phyloP scores from a whole-genome alignment of 148 eudicot species.

The Vaccinium darrowii region DNA sequence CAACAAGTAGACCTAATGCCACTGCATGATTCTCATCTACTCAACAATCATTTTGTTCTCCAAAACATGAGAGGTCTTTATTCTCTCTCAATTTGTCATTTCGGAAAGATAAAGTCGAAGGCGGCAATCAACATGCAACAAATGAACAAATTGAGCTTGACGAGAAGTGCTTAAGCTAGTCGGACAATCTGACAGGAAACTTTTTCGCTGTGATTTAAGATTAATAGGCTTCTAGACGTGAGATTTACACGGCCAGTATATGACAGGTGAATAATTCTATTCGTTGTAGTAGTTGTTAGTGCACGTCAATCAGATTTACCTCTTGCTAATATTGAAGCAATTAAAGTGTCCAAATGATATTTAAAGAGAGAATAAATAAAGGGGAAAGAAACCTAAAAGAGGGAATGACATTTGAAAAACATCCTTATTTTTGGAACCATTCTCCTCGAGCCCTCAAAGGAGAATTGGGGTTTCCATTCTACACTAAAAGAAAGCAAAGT shows the following conservation, averaged over 20 bases:
- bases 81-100: background rate
- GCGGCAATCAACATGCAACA: background rate
- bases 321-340: background rate
- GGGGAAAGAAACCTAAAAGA: background rate
- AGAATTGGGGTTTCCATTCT: background rate
- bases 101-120: background rate
- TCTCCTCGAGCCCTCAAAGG: conserved; percentile 10
- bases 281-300: background rate
- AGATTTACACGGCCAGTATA: background rate
- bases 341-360: no score
- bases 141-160: background rate
- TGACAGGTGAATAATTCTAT: background rate
- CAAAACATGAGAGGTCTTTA: background rate
- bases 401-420: conserved; percentile 8
- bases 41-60: background rate
- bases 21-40: no score
- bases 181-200: background rate
- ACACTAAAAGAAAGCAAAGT: background rate
- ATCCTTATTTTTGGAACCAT: conserved; percentile 12
- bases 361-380: background rate
- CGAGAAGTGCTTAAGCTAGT: background rate
- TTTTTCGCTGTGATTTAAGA: background rate
- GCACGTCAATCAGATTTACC: background rate
- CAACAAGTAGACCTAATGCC: no score
- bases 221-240: background rate